Evolutionary conservation across 148 eudicot species (phyloP).

Genomic region (Camellia lanceoleosa): DNA sequence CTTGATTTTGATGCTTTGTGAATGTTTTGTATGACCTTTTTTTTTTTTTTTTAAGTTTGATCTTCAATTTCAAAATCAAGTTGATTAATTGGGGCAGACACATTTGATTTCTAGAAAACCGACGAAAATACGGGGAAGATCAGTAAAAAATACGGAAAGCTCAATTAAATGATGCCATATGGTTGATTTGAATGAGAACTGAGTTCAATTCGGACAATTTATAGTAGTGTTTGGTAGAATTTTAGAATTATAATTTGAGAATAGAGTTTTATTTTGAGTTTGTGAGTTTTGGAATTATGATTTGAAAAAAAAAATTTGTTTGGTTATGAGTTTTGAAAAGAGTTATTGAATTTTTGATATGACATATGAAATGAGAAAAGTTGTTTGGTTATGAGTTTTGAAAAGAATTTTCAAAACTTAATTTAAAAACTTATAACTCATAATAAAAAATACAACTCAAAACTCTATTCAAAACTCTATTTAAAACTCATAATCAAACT

Average conservation of each 20-base stretch:
- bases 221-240: background rate
- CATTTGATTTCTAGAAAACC: conserved; percentile 2
- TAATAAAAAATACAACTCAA: too few species aligned
- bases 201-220: background rate
- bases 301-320: background rate
- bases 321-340: too few species aligned
- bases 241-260: too few species aligned
- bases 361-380: too few species aligned
- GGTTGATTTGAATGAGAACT: background rate
- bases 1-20: background rate
- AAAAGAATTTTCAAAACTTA: too few species aligned
- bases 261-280: too few species aligned
- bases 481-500: too few species aligned
- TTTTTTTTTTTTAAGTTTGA: background rate
- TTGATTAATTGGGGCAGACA: background rate
- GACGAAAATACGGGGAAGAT: background rate
- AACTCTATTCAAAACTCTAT: too few species aligned
- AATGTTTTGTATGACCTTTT: background rate
- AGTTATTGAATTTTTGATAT: too few species aligned
- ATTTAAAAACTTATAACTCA: too few species aligned
- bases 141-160: background rate
- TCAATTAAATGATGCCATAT: background rate
- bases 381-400: too few species aligned
- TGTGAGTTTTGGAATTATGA: too few species aligned
- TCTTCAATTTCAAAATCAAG: background rate